These are phyloP conservation scores for Spinacia oleracea DNA, from an alignment of 179 eudicot species.

Conservation along the genomic window DNA sequence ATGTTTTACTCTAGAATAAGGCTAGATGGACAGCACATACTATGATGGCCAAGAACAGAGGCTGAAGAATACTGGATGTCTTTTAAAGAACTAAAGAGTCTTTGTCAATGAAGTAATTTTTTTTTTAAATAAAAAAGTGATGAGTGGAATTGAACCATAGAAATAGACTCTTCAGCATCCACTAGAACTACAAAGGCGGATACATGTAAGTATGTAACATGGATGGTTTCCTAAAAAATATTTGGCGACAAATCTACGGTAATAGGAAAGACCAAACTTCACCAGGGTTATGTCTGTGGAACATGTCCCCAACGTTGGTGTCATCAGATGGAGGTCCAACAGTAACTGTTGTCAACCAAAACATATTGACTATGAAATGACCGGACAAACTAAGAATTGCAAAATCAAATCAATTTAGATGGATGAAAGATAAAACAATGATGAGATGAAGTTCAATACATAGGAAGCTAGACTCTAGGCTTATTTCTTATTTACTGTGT, in stretches of 20 bases:
- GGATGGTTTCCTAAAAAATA: neutral
- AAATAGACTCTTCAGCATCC: neutral
- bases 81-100: too few relatives aligned
- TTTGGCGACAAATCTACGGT: neutral
- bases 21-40: too few relatives aligned
- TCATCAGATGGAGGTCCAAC: neutral
- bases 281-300: neutral
- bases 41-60: too few relatives aligned
- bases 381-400: neutral
- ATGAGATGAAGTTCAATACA: neutral
- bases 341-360: neutral
- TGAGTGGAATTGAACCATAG: neutral
- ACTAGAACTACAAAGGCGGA: neutral
- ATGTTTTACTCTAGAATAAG: neutral
- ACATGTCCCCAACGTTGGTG: neutral
- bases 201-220: too few relatives aligned
- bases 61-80: neutral
- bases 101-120: too few relatives aligned
- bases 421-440: neutral
- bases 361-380: neutral
- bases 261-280: neutral
- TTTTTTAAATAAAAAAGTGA: neutral
- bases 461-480: neutral
- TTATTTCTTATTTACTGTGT: neutral
- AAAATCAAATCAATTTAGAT: neutral